Percentiles rank a stretch among this genome's conserved stretches.
These are phyloP conservation scores for Boeremia exigua DNA, from an alignment of 2,329 filamentous ascomycete species.

Conservation along the genomic window DNA sequence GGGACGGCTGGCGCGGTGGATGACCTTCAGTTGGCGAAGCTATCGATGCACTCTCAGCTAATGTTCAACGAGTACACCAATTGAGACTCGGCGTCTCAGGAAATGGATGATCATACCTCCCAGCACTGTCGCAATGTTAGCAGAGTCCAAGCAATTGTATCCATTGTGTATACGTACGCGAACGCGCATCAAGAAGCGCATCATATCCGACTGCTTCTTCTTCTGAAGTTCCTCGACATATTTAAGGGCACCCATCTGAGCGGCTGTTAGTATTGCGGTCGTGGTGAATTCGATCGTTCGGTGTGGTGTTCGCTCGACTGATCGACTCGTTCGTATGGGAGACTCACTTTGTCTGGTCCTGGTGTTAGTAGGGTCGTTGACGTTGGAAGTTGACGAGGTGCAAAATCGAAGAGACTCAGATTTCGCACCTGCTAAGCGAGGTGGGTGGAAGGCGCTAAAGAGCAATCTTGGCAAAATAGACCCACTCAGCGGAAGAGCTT, in stretches of 20 bases:
- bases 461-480: constrained; percentile 8
- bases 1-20: constrained; percentile 97
- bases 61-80: constrained; percentile 95
- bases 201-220: constrained; percentile 99
- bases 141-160: constrained; percentile 17
- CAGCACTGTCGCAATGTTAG: constrained; percentile 70
- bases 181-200: constrained; percentile 93
- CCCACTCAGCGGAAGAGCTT: constrained; percentile 3
- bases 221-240: constrained; percentile 99
- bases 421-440: constrained; percentile 15
- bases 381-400: constrained; percentile 17
- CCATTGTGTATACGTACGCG: constrained; percentile 58
- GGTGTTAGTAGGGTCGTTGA: constrained; percentile 23
- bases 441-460: constrained; percentile 10
- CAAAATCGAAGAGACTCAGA: constrained; percentile 14
- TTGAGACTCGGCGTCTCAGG: constrained; percentile 34
- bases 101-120: constrained; percentile 72
- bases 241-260: constrained; percentile 98
- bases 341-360: constrained; percentile 23
- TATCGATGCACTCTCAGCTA: constrained; percentile 99
- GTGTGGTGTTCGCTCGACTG: constrained; percentile 8
- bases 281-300: constrained; percentile 1
- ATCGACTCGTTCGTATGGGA: constrained; percentile 9
- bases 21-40: constrained; percentile 99
- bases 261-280: constrained; percentile 28